Base-by-base conservation (phyloP, 495 filamentous ascomycete species). In the Rostrohypoxylon terebratum region DNA sequence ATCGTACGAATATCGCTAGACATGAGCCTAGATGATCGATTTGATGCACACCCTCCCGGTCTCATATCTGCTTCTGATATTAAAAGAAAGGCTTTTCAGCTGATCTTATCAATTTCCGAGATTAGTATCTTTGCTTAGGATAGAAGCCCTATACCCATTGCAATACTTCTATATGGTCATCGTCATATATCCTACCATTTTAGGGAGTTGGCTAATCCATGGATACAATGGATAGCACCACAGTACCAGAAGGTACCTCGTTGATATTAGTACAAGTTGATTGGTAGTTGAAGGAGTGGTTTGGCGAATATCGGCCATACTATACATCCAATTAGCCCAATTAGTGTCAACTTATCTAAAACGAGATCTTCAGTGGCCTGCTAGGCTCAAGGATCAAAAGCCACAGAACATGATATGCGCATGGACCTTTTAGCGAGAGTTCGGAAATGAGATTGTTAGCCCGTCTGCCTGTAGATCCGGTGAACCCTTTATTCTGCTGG, bases 251-350 rank as follows among this genome's bases (percentile, higher is more conserved):
- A 38, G 11, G 38, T 28, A 28, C 38, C 14, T 53, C 18, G 61
- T 65, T 44, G 23, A 51, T 45, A 31, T 47, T 47, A n/a, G n/a
- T n/a, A 40, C 11, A 67, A 40, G 64, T 45, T 51, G 59, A 51
- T 63, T 63, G 59, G 55, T 42, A 20, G 33, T 18, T 25, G 20
- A 28, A 62, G 33, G 42, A 18, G 31, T 4, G 18, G 3, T 20
- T 53, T 42, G 20, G 60, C 40, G 47, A 34, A 42, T 28, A 42
- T 18, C 20, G 31, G 48, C 14, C 28, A 54, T 61, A 61, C 33
- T 16, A 42, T 21, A 40, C 21, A 28, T 31, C 59, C 45, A 54
- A 54, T 63, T 18, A 31, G 14, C 18, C 59, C 45, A 54, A 54
- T 63, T 18, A 31, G 14, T 23, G 16, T 36, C 60, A 28, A 25